These are phyloP conservation scores for Neofusicoccum ribis DNA, from an alignment of 2,329 filamentous ascomycete genomes.

Conservation along the genomic window DNA sequence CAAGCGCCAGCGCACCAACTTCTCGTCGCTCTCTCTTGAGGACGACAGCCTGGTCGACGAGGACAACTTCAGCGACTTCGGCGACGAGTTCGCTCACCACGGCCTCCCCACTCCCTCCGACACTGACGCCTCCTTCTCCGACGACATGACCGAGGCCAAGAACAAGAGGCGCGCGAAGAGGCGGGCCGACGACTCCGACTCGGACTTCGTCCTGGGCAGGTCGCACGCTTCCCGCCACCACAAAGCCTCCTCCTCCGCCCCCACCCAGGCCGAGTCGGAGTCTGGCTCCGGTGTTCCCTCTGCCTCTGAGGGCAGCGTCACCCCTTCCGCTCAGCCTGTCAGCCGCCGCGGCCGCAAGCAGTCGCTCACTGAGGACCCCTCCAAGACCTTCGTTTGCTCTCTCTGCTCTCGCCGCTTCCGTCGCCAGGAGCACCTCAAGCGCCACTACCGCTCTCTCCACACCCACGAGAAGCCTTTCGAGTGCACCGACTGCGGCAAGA, in stretches of 20 bases:
- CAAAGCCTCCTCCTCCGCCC: conserved; percentile 36
- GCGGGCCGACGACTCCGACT: conserved; percentile 35
- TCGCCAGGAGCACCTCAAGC: conserved; percentile 96
- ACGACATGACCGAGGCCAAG: conserved; percentile 29
- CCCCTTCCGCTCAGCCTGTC: conserved; percentile 53
- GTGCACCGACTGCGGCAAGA: conserved; percentile 97
- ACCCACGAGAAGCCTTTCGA: conserved; percentile 98
- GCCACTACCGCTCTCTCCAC: conserved; percentile 96
- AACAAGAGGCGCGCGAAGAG: conserved; percentile 30
- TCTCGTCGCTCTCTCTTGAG: conserved; percentile 62
- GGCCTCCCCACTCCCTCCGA: conserved; percentile 64
- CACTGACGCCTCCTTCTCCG: conserved; percentile 46
- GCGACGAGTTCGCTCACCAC: conserved; percentile 65
- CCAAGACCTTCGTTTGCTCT: conserved; percentile 97
- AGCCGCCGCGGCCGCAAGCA: conserved; percentile 98
- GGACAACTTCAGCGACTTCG: conserved; percentile 73
- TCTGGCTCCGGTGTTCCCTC: conserved; percentile 50
- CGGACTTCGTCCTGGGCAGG: conserved; percentile 36
- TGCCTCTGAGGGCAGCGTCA: conserved; percentile 43
- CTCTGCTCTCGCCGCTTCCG: conserved; percentile 97
- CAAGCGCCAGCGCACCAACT: conserved; percentile 72
- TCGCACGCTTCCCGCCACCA: conserved; percentile 31
- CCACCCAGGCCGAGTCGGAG: conserved; percentile 27
- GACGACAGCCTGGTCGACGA: conserved; percentile 77
- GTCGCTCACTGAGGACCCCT: conserved; percentile 94